Evolutionary conservation across 306 rosid genomes (phyloP).

Genomic region (Pachyrhizus erosus): DNA sequence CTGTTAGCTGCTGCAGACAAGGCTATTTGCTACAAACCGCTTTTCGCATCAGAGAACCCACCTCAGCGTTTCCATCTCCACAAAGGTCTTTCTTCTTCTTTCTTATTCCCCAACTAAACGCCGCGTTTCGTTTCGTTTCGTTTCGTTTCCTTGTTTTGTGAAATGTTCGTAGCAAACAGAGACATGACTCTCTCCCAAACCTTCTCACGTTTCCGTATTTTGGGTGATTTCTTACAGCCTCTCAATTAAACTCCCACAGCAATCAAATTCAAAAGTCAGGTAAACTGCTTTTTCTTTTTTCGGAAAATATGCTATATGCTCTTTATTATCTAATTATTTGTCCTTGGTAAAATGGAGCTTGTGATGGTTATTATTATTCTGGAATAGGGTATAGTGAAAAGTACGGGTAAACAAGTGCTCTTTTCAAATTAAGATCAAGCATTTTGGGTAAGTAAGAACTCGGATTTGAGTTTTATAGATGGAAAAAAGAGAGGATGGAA

Average conservation of each 20-base stretch:
- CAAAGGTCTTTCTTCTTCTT: conserved; percentile 27
- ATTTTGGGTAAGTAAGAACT: too few species aligned
- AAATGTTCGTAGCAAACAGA: not conserved
- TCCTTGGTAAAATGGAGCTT: not conserved
- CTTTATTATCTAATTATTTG: not conserved
- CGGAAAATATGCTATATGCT: not conserved
- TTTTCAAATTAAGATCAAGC: not conserved
- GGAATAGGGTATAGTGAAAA: not conserved
- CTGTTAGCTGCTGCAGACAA: conserved; percentile 15
- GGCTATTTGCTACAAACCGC: not conserved
- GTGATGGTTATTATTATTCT: not conserved
- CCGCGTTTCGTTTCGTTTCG: not conserved
- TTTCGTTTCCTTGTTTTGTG: not conserved
- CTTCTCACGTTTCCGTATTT: not conserved
- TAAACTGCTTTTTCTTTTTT: not conserved
- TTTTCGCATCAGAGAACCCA: too few species aligned
- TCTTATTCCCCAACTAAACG: not conserved
- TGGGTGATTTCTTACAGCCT: conserved; percentile 18
- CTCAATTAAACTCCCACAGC: conserved; percentile 25
- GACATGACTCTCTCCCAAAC: not conserved
- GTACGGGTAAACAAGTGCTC: not conserved
- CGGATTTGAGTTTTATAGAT: too few species aligned
- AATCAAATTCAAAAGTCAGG: conserved; percentile 41
- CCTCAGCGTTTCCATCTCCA: not conserved
- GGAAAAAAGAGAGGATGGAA: too few species aligned